Evolutionary conservation across 371 early-diverging fungal genomes (phyloP).

Genomic region (Apophysomyces sp.): DNA sequence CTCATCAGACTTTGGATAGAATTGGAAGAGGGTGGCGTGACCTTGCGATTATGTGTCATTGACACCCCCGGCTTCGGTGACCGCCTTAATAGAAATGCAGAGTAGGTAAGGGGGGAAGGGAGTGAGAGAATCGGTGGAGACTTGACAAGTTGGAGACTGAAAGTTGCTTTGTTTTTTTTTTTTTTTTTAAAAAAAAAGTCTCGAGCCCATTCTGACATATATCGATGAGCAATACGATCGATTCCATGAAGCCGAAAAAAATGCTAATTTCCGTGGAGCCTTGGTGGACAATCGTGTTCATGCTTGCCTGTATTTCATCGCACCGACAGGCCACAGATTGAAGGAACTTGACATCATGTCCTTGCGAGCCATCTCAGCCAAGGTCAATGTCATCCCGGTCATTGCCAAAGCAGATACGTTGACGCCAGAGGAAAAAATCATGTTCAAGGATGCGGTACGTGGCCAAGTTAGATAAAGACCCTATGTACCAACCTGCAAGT

Average conservation of each 20-base stretch:
- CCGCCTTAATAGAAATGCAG: constrained; percentile 71
- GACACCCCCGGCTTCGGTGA: constrained; percentile 98
- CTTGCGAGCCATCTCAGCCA: constrained; percentile 76
- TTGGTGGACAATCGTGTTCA: constrained; percentile 88
- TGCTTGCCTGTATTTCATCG: constrained; percentile 90
- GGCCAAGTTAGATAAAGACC: neutral
- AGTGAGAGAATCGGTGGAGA: neutral
- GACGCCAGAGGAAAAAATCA: constrained; percentile 60
- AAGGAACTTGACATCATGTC: constrained; percentile 90
- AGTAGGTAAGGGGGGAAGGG: constrained; percentile 64
- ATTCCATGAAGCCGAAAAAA: constrained; percentile 89
- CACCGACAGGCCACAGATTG: constrained; percentile 91
- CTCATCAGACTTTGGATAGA: too few species aligned
- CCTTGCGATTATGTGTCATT: constrained; percentile 83
- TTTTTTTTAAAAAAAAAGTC: constrained; percentile 48
- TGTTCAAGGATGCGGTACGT: constrained; percentile 72
- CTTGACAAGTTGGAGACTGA: neutral
- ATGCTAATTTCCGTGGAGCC: constrained; percentile 72
- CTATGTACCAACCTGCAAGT: neutral
- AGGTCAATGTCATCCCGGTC: constrained; percentile 90
- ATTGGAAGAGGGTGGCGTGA: constrained; percentile 88
- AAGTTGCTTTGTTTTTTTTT: too few species aligned
- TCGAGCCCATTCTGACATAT: constrained; percentile 81
- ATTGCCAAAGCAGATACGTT: constrained; percentile 74
- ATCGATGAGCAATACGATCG: constrained; percentile 91